Conservation (phyloP, 306 rosid species). For the Carpinus viminea region DNA sequence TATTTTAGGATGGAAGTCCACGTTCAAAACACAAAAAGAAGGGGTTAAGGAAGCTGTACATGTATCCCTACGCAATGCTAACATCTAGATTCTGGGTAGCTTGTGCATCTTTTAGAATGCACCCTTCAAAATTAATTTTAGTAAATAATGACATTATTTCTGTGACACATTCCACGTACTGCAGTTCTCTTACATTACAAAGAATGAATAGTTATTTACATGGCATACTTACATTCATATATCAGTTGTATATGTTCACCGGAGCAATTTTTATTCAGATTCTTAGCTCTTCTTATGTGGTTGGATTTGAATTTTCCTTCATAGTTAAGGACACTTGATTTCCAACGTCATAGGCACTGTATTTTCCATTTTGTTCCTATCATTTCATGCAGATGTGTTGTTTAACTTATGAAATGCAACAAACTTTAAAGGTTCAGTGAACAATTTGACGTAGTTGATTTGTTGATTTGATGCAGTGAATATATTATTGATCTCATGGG, state of each 20-base stretch:
- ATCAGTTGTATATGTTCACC: neutral
- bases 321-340: slow-evolving; percentile 15
- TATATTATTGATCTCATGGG: slow-evolving; percentile 98
- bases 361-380: neutral
- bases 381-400: neutral
- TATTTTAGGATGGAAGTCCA: too few relatives aligned
- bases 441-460: slow-evolving; percentile 35
- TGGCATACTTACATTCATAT: neutral
- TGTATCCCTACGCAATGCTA: neutral
- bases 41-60: neutral
- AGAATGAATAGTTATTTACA: neutral
- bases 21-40: neutral
- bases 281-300: slow-evolving; percentile 15
- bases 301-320: slow-evolving; percentile 20
- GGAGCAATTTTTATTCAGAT: neutral
- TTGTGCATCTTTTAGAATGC: neutral
- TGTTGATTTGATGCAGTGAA: slow-evolving; percentile 71
- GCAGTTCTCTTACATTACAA: neutral
- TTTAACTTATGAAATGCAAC: slow-evolving; percentile 10
- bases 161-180: neutral
- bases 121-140: neutral
- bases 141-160: neutral
- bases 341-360: slow-evolving; percentile 3
- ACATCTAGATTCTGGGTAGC: neutral
- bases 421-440: slow-evolving; percentile 18